Percentiles rank a stretch among this genome's conserved stretches.
phyloP scores from a whole-genome alignment of 805 yeast genomes.

The Myxozyma neglecta region DNA sequence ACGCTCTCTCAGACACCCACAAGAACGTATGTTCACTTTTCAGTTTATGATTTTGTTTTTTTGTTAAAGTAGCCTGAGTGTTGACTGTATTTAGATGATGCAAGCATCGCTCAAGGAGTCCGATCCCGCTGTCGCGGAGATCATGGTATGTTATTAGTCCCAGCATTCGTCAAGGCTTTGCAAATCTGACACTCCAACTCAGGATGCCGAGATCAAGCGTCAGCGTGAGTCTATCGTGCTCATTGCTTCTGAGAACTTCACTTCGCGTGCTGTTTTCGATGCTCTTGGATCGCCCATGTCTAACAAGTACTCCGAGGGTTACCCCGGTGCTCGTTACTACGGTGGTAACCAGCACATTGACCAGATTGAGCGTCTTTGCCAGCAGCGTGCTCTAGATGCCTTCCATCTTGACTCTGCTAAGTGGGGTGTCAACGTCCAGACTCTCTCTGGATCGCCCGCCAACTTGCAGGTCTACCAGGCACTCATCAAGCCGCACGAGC shows the following conservation, averaged over 20 bases:
- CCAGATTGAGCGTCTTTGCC: slow-evolving; percentile 88
- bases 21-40: slow-evolving; percentile 14
- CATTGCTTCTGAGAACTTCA: slow-evolving; percentile 96
- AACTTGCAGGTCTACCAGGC: slow-evolving; percentile 96
- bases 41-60: too few relatives aligned
- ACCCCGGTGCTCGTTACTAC: slow-evolving; percentile 98
- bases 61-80: neutral
- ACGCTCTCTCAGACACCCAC: slow-evolving; percentile 32
- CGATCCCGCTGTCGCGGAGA: slow-evolving; percentile 46
- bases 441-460: slow-evolving; percentile 96
- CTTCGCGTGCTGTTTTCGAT: slow-evolving; percentile 93
- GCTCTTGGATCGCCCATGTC: slow-evolving; percentile 97
- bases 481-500: slow-evolving; percentile 89
- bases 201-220: slow-evolving; percentile 74
- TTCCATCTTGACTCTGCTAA: slow-evolving; percentile 73
- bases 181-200: neutral
- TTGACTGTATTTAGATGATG: slow-evolving; percentile 31
- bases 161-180: neutral
- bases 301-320: slow-evolving; percentile 98
- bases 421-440: slow-evolving; percentile 99
- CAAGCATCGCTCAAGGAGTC: slow-evolving; percentile 36
- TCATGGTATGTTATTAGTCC: slow-evolving; percentile 34
- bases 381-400: slow-evolving; percentile 89
- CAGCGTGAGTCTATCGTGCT: slow-evolving; percentile 91
- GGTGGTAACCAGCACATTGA: slow-evolving; percentile 98